These are phyloP conservation scores for Colletotrichum eleusines DNA, from an alignment of 2,329 filamentous ascomycete species.

Conservation along the genomic window DNA sequence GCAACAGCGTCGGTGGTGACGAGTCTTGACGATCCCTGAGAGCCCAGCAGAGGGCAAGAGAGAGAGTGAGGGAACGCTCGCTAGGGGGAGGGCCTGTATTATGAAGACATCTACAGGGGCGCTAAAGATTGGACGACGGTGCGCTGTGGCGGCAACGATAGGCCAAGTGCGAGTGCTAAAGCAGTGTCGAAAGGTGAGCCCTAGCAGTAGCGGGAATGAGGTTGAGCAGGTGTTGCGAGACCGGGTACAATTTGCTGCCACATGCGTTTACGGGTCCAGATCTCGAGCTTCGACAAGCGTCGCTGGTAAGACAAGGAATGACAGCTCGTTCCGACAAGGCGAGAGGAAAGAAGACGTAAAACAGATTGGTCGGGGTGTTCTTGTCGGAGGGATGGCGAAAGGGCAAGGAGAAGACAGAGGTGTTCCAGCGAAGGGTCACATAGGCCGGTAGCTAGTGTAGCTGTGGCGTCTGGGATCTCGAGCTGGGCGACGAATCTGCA, in stretches of 20 bases:
- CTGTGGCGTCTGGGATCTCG: conserved; percentile 23
- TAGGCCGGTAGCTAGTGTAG: conserved; percentile 23
- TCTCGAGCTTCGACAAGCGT: conserved; percentile 2
- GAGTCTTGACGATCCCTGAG: not conserved
- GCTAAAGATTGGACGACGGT: conserved; percentile 24
- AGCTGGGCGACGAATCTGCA: conserved; percentile 25
- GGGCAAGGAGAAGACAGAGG: conserved; percentile 11
- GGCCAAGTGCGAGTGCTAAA: conserved; percentile 26
- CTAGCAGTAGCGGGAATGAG: conserved; percentile 29
- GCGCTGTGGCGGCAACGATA: conserved; percentile 36
- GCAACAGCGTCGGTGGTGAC: not conserved
- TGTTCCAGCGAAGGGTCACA: conserved; percentile 17
- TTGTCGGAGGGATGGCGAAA: conserved; percentile 16
- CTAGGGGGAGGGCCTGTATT: conserved; percentile 17
- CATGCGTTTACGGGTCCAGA: conserved; percentile 15
- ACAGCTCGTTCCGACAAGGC: not conserved
- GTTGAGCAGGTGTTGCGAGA: conserved; percentile 19
- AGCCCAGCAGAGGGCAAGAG: conserved; percentile 2
- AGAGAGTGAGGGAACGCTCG: not conserved
- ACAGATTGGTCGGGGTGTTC: conserved; percentile 14
- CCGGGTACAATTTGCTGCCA: conserved; percentile 15
- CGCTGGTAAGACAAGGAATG: not conserved
- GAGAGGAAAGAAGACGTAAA: conserved; percentile 16
- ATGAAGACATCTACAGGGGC: conserved; percentile 39
- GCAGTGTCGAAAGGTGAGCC: conserved; percentile 3